These are phyloP conservation scores for Erodium maritimum DNA, from an alignment of 345 rosid species.

Conservation along the genomic window DNA sequence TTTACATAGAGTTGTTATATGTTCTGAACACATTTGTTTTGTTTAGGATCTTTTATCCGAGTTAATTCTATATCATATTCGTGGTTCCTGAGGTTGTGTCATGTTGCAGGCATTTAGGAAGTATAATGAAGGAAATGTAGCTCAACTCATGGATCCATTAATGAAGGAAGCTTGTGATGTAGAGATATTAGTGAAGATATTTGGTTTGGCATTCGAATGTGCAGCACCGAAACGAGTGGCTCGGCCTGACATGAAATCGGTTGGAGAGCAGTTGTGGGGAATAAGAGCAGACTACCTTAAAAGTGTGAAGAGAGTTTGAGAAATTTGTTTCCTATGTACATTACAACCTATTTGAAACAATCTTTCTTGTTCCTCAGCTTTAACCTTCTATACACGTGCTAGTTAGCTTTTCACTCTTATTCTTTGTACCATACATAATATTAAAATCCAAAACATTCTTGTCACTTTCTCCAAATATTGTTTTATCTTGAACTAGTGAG, in stretches of 20 bases:
- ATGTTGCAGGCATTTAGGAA: slow-evolving; percentile 56
- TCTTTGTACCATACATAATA: too few species aligned
- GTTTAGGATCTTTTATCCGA: background rate
- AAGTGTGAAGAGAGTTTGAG: slow-evolving; percentile 18
- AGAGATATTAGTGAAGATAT: slow-evolving; percentile 45
- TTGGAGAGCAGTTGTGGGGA: slow-evolving; percentile 75
- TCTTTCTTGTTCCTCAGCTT: background rate
- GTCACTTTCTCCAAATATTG: too few species aligned
- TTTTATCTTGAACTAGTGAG: too few species aligned
- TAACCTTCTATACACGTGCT: too few species aligned
- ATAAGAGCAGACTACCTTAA: slow-evolving; percentile 70
- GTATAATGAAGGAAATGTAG: slow-evolving; percentile 45
- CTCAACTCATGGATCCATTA: slow-evolving; percentile 49
- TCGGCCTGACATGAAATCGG: slow-evolving; percentile 76
- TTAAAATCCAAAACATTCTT: too few species aligned
- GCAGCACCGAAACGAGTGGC: slow-evolving; percentile 72
- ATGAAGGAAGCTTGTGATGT: slow-evolving; percentile 42
- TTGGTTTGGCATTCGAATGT: slow-evolving; percentile 72
- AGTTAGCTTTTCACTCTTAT: too few species aligned
- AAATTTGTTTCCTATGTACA: background rate
- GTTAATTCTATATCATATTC: background rate
- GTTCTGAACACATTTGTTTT: too few species aligned
- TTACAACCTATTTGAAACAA: background rate
- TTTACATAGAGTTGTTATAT: too few species aligned
- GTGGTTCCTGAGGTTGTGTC: background rate